Base-by-base conservation (phyloP, 2,329 filamentous ascomycete genomes). In the Aureobasidium sp. region DNA sequence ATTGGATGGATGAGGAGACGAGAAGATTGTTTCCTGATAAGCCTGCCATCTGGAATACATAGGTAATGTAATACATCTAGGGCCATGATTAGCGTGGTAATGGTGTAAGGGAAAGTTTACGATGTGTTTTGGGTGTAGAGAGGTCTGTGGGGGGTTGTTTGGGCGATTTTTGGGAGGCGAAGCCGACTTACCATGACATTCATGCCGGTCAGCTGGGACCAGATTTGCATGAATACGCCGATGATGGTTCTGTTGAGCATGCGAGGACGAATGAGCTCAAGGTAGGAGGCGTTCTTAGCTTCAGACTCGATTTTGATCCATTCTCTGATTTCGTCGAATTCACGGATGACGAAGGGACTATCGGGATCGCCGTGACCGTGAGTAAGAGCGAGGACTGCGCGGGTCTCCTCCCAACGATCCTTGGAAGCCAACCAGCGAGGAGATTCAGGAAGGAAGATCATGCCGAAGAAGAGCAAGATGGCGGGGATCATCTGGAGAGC, bases 121-220 rank as follows among this genome's bases (percentile, higher is more conserved):
- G 6, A 15, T 9, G 6, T 32, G 23, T 26, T 46, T 15, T 17
- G 10, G 42, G 42, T 46, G 23, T 8, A 8, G 23, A 10, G 26
- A 13, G 39, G 12, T 27, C 12, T 44, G 29, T 46, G 27, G 7
- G 44, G 23, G 27, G 13, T 47, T 47, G 17, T n/a, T 29, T 29
- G 8, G 15, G 13, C 12, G 6, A 29, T n/a, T 29, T n/a, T n/a
- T 10, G 23, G 8, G 13, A 41, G 37, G 37, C 9, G 42, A 4
- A 26, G 26, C 5, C 20, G 41, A 39, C 36, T 86, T 44, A 56
- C 42, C 87, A 85, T 87, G 41, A 84, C 86, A 68, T 90, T 90
- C 87, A 89, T 90, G 20, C 88, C 88, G 0, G 87, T 89, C 52
- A 91, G 74, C 70, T 91, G 88, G 12, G 82, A 85, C 88, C 88